Evolutionary conservation across 345 rosid genomes (phyloP).

Genomic region (Excoecaria agallocha): DNA sequence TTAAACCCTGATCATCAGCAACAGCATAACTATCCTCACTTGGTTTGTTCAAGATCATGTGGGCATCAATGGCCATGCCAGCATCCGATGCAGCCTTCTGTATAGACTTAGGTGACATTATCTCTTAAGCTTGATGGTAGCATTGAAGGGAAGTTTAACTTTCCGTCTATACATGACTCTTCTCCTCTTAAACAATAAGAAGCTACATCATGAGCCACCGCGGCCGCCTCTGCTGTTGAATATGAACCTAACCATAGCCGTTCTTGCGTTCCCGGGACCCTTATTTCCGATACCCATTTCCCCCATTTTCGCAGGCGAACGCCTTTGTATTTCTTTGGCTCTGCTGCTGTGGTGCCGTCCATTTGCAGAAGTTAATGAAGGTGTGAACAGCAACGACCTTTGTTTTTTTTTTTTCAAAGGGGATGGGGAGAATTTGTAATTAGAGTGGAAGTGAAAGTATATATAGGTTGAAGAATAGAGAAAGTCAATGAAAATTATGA

Average conservation of each 20-base stretch:
- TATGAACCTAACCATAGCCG: conserved; percentile 89
- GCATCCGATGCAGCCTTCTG: conserved; percentile 83
- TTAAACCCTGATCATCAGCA: neutral
- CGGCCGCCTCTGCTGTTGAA: conserved; percentile 66
- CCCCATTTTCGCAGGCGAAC: conserved; percentile 90
- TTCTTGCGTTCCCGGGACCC: conserved; percentile 66
- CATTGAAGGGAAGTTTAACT: conserved; percentile 55
- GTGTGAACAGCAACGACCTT: neutral
- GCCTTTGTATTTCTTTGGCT: conserved; percentile 57
- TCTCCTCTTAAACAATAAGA: conserved; percentile 57
- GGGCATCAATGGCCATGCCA: conserved; percentile 78
- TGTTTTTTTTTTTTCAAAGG: neutral
- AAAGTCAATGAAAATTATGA: neutral
- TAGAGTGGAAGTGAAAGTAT: neutral
- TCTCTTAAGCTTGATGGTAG: conserved; percentile 37
- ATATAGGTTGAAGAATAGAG: conserved; percentile 48
- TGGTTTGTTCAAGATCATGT: conserved; percentile 19
- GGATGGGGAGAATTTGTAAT: neutral
- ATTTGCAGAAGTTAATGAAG: neutral
- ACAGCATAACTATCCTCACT: no score
- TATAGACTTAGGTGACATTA: conserved; percentile 59
- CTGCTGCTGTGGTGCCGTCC: neutral
- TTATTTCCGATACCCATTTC: conserved; percentile 88
- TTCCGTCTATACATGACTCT: conserved; percentile 19
- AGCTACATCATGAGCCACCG: conserved; percentile 82